A percentile compares a stretch with the other conserved stretches of the same genome.
phyloP scores from a whole-genome alignment of 257 asterid genomes.

The Petunia secreta region DNA sequence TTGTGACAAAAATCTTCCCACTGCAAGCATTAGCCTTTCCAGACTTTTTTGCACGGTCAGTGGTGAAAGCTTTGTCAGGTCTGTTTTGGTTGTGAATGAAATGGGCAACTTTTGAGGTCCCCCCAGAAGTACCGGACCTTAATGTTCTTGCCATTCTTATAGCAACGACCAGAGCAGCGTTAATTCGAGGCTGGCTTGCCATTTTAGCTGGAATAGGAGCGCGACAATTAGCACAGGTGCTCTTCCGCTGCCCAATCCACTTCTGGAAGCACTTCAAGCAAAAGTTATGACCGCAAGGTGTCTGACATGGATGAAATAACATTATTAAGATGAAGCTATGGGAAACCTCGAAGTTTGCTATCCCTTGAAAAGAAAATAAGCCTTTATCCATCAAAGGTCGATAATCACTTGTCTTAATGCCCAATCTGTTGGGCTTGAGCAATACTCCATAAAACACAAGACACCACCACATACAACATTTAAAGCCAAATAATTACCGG shows the following conservation, averaged over 20 bases:
- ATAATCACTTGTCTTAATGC: too few species aligned
- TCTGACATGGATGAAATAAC: conserved; percentile 40
- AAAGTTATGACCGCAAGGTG: conserved; percentile 97
- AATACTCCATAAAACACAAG: too few species aligned
- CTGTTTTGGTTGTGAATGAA: conserved; percentile 79
- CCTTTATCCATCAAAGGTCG: too few species aligned
- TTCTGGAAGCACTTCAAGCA: conserved; percentile 87
- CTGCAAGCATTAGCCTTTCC: conserved; percentile 98
- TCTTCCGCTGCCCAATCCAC: conserved; percentile 64
- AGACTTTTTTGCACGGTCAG: conserved; percentile 75
- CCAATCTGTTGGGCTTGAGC: too few species aligned
- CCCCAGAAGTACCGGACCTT: conserved; percentile 48
- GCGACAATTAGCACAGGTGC: conserved; percentile 79
- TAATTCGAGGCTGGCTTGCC: conserved; percentile 85
- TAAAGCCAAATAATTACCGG: too few species aligned
- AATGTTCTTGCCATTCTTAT: conserved; percentile 70
- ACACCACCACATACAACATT: too few species aligned
- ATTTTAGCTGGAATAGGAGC: conserved; percentile 63
- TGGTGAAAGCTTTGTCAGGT: conserved; percentile 91
- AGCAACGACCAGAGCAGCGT: conserved; percentile 81
- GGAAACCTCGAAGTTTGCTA: too few species aligned
- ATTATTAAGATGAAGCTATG: too few species aligned
- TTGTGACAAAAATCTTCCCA: conserved; percentile 87
- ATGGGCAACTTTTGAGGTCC: conserved; percentile 54
- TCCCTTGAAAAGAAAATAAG: too few species aligned